These are phyloP conservation scores for Coniochaeta prunicola DNA, from an alignment of 2,329 filamentous ascomycete genomes.

Conservation along the genomic window DNA sequence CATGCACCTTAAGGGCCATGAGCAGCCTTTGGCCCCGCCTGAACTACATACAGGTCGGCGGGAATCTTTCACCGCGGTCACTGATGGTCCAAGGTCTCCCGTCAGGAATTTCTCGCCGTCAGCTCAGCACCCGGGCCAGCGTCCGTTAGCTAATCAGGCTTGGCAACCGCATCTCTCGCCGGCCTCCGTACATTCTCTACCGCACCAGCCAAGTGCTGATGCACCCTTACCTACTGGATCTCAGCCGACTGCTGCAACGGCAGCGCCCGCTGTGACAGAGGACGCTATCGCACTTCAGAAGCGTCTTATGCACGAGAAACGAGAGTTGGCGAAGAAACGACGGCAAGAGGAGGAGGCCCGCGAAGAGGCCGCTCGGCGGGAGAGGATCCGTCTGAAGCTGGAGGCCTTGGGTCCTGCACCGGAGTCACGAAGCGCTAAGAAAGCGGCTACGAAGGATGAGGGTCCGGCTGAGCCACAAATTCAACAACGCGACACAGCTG, in stretches of 20 bases:
- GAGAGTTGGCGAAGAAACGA: slow-evolving; percentile 62
- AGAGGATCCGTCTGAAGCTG: slow-evolving; percentile 65
- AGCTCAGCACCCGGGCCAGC: slow-evolving; percentile 22
- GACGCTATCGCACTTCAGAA: slow-evolving; percentile 57
- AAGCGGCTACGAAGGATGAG: slow-evolving; percentile 41
- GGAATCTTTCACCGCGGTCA: slow-evolving; percentile 40
- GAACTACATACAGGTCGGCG: slow-evolving; percentile 38
- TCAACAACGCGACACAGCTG: not conserved
- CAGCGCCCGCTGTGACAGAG: slow-evolving; percentile 30
- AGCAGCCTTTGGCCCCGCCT: slow-evolving; percentile 31
- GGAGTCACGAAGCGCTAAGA: slow-evolving; percentile 51
- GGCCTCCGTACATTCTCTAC: slow-evolving; percentile 29
- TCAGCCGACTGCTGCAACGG: slow-evolving; percentile 1
- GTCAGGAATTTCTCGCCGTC: slow-evolving; percentile 29
- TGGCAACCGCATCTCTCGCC: slow-evolving; percentile 40
- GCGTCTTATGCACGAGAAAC: slow-evolving; percentile 66
- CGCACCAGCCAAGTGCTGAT: slow-evolving; percentile 18
- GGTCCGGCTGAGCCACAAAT: not conserved
- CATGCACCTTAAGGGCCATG: slow-evolving; percentile 42
- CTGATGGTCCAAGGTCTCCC: slow-evolving; percentile 44
- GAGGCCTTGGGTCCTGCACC: slow-evolving; percentile 61
- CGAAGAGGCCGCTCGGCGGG: slow-evolving; percentile 65
- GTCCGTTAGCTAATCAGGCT: slow-evolving; percentile 17
- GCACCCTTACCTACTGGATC: not conserved
- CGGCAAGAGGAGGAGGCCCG: slow-evolving; percentile 60